These are phyloP conservation scores for Coemansia interrupta DNA, from an alignment of 192 early-diverging fungal species.

Conservation along the genomic window DNA sequence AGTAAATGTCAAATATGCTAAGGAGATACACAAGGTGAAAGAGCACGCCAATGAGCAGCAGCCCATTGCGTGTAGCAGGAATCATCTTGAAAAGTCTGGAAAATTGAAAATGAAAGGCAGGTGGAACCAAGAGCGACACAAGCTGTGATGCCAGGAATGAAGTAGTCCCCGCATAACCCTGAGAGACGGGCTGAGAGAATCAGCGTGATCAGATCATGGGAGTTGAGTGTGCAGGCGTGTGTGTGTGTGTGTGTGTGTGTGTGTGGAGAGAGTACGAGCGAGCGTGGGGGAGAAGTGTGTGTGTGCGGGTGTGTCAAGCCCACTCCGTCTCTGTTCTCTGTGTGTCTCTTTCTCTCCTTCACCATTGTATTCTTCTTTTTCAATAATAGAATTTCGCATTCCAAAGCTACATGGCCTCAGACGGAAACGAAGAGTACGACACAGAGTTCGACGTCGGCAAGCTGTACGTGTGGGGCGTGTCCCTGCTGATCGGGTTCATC, in stretches of 20 bases:
- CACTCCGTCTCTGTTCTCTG: no score
- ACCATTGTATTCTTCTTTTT: neutral
- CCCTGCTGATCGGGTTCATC: constrained; percentile 59
- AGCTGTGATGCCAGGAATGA: no score
- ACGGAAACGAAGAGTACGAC: constrained; percentile 15
- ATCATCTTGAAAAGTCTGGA: constrained; percentile 25
- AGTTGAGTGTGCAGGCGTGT: no score
- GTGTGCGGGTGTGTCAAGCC: no score
- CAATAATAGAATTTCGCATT: neutral
- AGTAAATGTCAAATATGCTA: constrained; percentile 98
- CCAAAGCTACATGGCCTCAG: constrained; percentile 4
- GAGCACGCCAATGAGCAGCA: constrained; percentile 77
- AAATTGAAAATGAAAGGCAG: neutral
- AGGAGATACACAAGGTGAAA: constrained; percentile 89
- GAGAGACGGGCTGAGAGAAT: neutral
- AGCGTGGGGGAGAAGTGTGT: no score
- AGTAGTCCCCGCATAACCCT: no score
- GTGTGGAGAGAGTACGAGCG: no score
- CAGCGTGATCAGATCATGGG: no score
- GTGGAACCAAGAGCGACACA: neutral
- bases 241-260: no score
- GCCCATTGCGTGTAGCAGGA: constrained; percentile 48
- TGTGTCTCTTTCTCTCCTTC: neutral
- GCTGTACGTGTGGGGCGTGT: constrained; percentile 57
- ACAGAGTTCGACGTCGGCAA: constrained; percentile 49